Base-by-base conservation (phyloP, 768 basidiomycete species). In the Serpula lacrymans region DNA sequence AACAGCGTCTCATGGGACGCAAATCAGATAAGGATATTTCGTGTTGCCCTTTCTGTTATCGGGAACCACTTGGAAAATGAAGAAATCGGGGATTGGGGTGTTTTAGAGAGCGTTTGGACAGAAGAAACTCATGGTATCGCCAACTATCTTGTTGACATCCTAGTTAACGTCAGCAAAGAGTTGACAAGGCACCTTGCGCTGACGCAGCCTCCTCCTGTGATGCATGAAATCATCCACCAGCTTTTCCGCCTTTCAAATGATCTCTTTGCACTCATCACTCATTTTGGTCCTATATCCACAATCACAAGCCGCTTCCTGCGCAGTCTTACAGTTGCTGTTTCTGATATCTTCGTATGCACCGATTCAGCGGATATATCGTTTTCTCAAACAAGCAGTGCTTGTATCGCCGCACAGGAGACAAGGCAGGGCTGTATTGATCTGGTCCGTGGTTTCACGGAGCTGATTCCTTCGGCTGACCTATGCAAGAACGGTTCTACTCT, bases 11-110 rank as follows among this genome's bases (percentile, higher is more conserved):
- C 58, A 69, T 38, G 70, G 66, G 69, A 12, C 79, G 82, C 12
- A 23, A 69, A 72, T 14, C 67, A 75, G 32, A 53, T 87, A 14
- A 74, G 79, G 24, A 75, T 73, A 6, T 58, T 89, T 11, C 76
- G 85, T 2, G 78, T 84, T 21, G 78, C 85, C 0, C 50, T 84
- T 11, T 77, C 77, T 0, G 63, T 86, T 11, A 55, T 88, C 6
- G 56, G 67, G 22, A 66, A 67, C 16, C 80, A 81, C 34, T 57
- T 88, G 1, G 60, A 60, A 9, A 60, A 67, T 13, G 65, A 68
- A n/a, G 74, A 75, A 14, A 59, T 66, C 27, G 80, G 75, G 6
- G 80, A 81, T 42, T 77, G 71, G 69, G 67, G 61, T 10, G 62
- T 80, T 8, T 59, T 84, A 10, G 65, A 80, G 38, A 65, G 70